These are phyloP conservation scores for Diplosphaera chodatii DNA, from an alignment of 139 green algal genomes.

Conservation along the genomic window DNA sequence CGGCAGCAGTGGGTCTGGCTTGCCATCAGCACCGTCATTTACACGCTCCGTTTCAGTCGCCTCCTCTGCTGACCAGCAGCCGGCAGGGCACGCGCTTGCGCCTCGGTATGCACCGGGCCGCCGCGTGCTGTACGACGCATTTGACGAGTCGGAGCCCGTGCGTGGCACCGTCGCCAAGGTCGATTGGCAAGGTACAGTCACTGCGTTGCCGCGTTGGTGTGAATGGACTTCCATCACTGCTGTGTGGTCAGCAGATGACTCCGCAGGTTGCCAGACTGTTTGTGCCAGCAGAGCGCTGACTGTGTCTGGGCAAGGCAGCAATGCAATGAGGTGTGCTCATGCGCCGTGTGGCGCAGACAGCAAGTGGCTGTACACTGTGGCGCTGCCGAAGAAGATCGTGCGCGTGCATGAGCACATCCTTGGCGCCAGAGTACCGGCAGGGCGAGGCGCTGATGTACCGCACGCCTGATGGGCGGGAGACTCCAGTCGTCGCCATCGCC, in stretches of 20 bases:
- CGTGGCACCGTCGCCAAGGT: conserved; percentile 37
- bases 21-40: not conserved
- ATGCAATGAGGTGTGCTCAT: too few relatives aligned
- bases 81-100: not conserved
- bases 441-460: conserved; percentile 26
- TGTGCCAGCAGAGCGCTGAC: too few relatives aligned
- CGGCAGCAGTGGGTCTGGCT: not conserved
- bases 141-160: conserved; percentile 1
- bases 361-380: conserved; percentile 31
- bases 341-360: too few relatives aligned
- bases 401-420: conserved; percentile 15
- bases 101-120: conserved; percentile 17
- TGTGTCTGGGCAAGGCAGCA: too few relatives aligned
- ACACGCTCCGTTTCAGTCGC: not conserved
- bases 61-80: not conserved
- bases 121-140: conserved; percentile 22
- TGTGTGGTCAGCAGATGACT: too few relatives aligned
- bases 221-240: too few relatives aligned
- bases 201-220: too few relatives aligned
- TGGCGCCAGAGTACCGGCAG: conserved; percentile 29
- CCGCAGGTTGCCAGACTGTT: too few relatives aligned
- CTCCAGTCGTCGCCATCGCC: conserved; percentile 21
- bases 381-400: conserved; percentile 37
- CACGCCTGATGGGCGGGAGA: not conserved
- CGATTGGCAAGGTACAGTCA: conserved; percentile 4